Evolutionary conservation across 2,329 filamentous ascomycete genomes (phyloP).

Genomic region (Aspergillus chevalieri): DNA sequence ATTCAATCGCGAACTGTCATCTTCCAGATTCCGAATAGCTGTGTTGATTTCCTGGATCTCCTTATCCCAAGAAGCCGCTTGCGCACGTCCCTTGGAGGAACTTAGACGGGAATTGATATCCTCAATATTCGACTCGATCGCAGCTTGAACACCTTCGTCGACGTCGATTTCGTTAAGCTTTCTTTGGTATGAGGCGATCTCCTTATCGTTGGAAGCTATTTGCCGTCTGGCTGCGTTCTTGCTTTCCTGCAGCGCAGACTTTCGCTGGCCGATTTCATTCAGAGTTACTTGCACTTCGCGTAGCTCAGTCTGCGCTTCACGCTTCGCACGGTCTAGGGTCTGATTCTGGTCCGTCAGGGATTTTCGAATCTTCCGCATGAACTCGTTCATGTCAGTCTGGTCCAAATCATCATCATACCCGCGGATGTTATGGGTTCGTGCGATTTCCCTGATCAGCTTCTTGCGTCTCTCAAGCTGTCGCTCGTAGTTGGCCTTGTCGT

Average conservation of each 20-base stretch:
- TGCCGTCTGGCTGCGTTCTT: conserved; percentile 68
- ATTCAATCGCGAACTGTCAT: conserved; percentile 64
- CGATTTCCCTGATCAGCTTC: conserved; percentile 70
- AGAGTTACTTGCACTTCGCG: conserved; percentile 66
- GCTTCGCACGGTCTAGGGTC: conserved; percentile 66
- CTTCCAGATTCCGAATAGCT: conserved; percentile 64
- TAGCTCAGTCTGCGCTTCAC: conserved; percentile 67
- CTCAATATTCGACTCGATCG: conserved; percentile 66
- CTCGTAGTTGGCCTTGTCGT: conserved; percentile 81
- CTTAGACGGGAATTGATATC: conserved; percentile 61
- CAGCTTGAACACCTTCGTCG: conserved; percentile 77
- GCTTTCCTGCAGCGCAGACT: conserved; percentile 65
- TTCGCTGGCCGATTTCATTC: conserved; percentile 67
- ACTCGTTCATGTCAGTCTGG: conserved; percentile 66
- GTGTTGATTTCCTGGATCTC: conserved; percentile 62
- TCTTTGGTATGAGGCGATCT: conserved; percentile 59
- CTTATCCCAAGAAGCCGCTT: conserved; percentile 61
- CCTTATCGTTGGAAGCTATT: conserved; percentile 67
- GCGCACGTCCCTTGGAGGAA: conserved; percentile 57
- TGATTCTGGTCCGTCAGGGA: conserved; percentile 71
- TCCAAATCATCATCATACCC: conserved; percentile 76
- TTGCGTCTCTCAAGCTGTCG: conserved; percentile 67
- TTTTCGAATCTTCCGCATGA: conserved; percentile 71
- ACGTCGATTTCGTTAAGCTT: conserved; percentile 67
- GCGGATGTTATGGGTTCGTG: conserved; percentile 69